These are phyloP conservation scores for Penicillium tannophilum DNA, from an alignment of 495 filamentous ascomycete species.

Conservation along the genomic window DNA sequence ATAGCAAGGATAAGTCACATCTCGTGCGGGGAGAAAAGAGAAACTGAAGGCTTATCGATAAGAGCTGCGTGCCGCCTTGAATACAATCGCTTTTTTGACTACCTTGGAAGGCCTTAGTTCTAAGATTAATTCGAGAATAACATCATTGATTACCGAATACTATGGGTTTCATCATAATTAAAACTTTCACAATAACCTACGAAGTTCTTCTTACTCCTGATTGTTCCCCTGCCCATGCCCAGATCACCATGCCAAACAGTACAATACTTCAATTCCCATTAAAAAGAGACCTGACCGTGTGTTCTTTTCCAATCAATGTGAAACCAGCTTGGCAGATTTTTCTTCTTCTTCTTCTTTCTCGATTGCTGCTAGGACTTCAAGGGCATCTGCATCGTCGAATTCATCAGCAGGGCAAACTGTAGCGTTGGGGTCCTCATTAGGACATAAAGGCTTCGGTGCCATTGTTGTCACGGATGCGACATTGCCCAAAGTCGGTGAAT, in stretches of 20 bases:
- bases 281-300: too few species aligned
- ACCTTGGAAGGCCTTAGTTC: too few species aligned
- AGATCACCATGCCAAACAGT: neutral
- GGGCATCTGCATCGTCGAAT: slow-evolving; percentile 43
- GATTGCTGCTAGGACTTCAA: slow-evolving; percentile 42
- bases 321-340: neutral
- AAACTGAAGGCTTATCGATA: slow-evolving; percentile 22
- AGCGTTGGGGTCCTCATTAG: slow-evolving; percentile 11
- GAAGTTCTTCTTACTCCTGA: too few species aligned
- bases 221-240: neutral
- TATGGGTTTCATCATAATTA: neutral
- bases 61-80: neutral
- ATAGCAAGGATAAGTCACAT: neutral
- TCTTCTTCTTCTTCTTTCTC: slow-evolving; percentile 16
- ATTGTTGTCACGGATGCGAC: slow-evolving; percentile 4
- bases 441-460: neutral
- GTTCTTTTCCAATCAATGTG: too few species aligned
- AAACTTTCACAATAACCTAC: neutral
- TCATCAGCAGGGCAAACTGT: slow-evolving; percentile 12
- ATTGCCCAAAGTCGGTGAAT: slow-evolving; percentile 16
- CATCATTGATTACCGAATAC: neutral
- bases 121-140: neutral
- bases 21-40: neutral
- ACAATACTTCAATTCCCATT: too few species aligned
- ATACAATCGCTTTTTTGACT: neutral